These are phyloP conservation scores for Xylaria sp. DNA, from an alignment of 2,329 filamentous ascomycete species.

Conservation along the genomic window DNA sequence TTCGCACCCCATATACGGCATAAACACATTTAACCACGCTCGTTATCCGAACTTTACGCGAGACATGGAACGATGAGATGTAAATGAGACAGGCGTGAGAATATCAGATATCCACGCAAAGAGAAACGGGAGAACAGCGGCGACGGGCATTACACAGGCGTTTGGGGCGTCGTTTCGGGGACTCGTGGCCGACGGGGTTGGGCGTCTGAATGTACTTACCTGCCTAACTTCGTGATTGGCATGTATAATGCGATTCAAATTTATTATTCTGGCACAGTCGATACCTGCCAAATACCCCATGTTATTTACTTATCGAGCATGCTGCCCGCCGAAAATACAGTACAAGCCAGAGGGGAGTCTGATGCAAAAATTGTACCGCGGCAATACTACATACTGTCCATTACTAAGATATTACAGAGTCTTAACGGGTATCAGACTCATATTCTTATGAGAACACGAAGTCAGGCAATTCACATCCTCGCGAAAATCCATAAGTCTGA, in stretches of 20 bases:
- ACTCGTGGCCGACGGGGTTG: constrained; percentile 2
- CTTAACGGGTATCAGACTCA: background rate
- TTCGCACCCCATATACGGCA: background rate
- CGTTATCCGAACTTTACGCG: background rate
- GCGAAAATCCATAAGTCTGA: background rate
- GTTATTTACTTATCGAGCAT: background rate
- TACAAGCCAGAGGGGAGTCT: background rate
- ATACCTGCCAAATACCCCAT: background rate
- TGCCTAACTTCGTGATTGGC: background rate
- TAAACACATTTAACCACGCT: constrained; percentile 3
- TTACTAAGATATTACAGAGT: background rate
- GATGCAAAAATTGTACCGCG: background rate
- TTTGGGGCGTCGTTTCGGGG: constrained; percentile 39
- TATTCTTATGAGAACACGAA: background rate
- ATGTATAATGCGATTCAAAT: constrained; percentile 19
- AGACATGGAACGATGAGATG: constrained; percentile 8
- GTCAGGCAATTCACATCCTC: background rate
- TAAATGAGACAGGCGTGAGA: background rate
- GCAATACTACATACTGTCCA: background rate
- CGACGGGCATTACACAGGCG: constrained; percentile 42
- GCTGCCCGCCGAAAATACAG: background rate
- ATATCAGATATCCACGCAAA: background rate
- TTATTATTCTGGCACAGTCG: background rate
- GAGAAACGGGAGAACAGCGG: background rate
- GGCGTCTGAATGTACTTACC: constrained; percentile 12